phyloP scores from a whole-genome alignment of 495 filamentous ascomycete genomes.

The Bryoglossum gracile region DNA sequence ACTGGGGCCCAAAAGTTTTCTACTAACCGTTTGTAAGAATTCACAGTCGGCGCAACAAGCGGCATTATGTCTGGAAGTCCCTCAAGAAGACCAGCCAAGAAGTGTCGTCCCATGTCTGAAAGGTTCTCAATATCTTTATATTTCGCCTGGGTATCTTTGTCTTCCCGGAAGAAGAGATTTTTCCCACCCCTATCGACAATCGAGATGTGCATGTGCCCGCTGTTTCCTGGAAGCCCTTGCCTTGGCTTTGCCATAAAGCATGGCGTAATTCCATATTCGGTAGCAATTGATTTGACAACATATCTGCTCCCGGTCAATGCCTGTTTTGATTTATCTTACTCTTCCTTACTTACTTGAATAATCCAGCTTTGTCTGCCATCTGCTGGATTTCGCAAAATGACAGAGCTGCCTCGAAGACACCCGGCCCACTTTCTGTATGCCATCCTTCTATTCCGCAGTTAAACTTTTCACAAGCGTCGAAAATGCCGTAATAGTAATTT shows the following conservation, averaged over 20 bases:
- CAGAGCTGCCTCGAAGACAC: constrained; percentile 91
- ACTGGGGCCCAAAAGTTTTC: constrained; percentile 99
- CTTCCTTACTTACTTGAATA: constrained; percentile 69
- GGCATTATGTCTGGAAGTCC: constrained; percentile 96
- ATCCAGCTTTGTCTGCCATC: constrained; percentile 83
- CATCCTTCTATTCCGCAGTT: constrained; percentile 84
- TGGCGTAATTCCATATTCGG: constrained; percentile 82
- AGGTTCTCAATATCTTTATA: constrained; percentile 72
- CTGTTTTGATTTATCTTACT: too few relatives aligned
- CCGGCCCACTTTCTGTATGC: constrained; percentile 95
- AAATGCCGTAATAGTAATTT: constrained; percentile 90
- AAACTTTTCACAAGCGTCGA: constrained; percentile 75
- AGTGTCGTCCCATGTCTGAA: constrained; percentile 84
- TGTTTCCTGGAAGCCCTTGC: constrained; percentile 84
- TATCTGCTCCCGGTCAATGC: too few relatives aligned
- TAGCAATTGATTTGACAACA: constrained; percentile 77
- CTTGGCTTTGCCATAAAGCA: constrained; percentile 99
- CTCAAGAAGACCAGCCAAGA: constrained; percentile 82
- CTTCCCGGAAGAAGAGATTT: constrained; percentile 73
- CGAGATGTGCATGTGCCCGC: constrained; percentile 91
- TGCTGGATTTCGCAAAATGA: constrained; percentile 74
- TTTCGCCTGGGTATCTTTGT: constrained; percentile 57
- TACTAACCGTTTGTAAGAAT: constrained; percentile 94
- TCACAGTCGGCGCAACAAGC: constrained; percentile 84
- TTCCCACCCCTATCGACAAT: constrained; percentile 60